phyloP scores from a whole-genome alignment of 108 stramenopile genomes.

The Nitzschia palea region DNA sequence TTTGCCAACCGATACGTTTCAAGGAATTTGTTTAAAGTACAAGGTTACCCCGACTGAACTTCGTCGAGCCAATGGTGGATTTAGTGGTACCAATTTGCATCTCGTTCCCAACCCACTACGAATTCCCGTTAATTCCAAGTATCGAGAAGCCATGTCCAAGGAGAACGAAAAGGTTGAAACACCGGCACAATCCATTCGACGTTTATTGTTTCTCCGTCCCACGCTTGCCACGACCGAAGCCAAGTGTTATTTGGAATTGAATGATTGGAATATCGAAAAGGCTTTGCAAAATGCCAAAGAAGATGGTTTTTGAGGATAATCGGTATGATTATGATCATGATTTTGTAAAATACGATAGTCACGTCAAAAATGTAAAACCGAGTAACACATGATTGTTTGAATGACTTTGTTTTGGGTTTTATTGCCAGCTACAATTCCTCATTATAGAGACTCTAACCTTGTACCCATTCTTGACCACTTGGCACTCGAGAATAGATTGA shows the following conservation, averaged over 20 bases:
- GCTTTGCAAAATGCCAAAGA: constrained; percentile 48
- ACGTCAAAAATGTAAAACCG: too few species aligned
- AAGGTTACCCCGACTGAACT: constrained; percentile 55
- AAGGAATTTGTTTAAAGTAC: constrained; percentile 63
- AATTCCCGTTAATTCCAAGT: constrained; percentile 42
- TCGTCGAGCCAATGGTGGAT: constrained; percentile 52
- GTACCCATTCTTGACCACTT: too few species aligned
- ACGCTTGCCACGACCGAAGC: constrained; percentile 36
- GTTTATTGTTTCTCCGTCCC: constrained; percentile 1
- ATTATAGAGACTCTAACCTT: too few species aligned
- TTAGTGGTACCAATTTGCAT: constrained; percentile 51
- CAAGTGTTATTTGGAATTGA: constrained; percentile 53
- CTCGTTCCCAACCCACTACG: constrained; percentile 51
- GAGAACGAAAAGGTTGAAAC: too few species aligned
- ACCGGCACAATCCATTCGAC: not conserved
- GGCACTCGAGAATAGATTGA: too few species aligned
- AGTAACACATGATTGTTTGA: too few species aligned
- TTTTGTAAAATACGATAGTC: too few species aligned
- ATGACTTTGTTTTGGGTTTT: too few species aligned
- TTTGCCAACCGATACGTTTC: constrained; percentile 53
- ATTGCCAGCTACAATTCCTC: too few species aligned
- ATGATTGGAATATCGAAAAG: constrained; percentile 52
- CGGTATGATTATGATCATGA: too few species aligned
- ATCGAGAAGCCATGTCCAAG: too few species aligned
- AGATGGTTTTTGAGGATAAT: constrained; percentile 40